Percentiles rank a stretch among this genome's conserved stretches.
phyloP scores from a whole-genome alignment of 2,329 filamentous ascomycete genomes.

The Stemphylium beticola region DNA sequence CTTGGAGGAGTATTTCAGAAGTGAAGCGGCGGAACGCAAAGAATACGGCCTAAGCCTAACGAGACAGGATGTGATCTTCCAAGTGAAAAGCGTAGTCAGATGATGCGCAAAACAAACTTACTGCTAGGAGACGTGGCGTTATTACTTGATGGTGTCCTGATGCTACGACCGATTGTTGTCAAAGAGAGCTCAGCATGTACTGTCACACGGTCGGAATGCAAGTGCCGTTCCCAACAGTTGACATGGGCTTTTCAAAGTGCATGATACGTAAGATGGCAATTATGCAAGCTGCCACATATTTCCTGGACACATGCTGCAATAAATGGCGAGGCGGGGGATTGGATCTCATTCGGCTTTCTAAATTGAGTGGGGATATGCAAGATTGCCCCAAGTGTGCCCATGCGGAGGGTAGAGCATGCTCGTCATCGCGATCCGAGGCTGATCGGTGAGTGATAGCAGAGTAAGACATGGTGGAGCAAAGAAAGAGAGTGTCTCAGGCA shows the following conservation, averaged over 20 bases:
- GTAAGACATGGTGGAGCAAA: neutral
- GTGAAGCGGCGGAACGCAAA: neutral
- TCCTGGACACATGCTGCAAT: neutral
- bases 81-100: neutral
- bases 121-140: neutral
- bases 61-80: neutral
- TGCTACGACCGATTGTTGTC: neutral
- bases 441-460: slow-evolving; percentile 3
- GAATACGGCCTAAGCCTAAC: neutral
- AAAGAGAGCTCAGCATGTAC: neutral
- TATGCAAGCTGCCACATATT: neutral
- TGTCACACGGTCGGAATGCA: neutral
- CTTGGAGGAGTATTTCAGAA: neutral
- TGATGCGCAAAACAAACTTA: neutral
- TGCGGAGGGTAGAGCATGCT: slow-evolving; percentile 4
- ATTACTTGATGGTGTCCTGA: neutral
- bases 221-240: neutral
- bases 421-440: slow-evolving; percentile 4
- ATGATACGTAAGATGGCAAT: slow-evolving; percentile 3
- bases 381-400: too few species aligned
- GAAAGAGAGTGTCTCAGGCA: neutral
- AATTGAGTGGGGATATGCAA: slow-evolving; percentile 11
- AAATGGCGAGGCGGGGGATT: slow-evolving; percentile 1
- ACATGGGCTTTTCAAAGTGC: slow-evolving; percentile 7
- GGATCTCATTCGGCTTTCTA: neutral